Conservation (phyloP, 306 rosid genomes). For the Malus sylvestris region DNA sequence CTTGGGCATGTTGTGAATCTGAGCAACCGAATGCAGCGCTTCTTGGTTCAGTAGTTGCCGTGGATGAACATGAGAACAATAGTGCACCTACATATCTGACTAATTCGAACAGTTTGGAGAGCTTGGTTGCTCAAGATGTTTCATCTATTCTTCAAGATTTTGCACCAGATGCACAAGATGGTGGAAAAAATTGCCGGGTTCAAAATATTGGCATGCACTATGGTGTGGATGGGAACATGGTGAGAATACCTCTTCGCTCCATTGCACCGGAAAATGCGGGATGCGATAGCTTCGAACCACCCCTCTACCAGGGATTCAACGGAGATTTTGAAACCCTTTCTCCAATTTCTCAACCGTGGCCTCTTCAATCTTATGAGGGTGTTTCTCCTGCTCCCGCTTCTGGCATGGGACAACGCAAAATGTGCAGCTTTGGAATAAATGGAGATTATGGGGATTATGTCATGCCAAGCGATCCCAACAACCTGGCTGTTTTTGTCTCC, state of each 20-base stretch:
- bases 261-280: not conserved
- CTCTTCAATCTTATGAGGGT: slow-evolving; percentile 17
- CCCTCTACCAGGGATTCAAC: not conserved
- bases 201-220: slow-evolving; percentile 1
- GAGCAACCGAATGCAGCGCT: not conserved
- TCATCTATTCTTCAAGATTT: slow-evolving; percentile 13
- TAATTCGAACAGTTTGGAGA: slow-evolving; percentile 13
- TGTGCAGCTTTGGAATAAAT: not conserved
- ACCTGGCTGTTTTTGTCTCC: slow-evolving; percentile 6
- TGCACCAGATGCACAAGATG: slow-evolving; percentile 7
- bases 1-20: not conserved
- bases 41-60: slow-evolving; percentile 1
- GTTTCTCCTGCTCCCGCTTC: slow-evolving; percentile 12
- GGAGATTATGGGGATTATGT: slow-evolving; percentile 8
- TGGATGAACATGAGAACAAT: slow-evolving; percentile 9
- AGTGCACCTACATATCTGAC: slow-evolving; percentile 1
- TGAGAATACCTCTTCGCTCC: slow-evolving; percentile 10
- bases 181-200: not conserved
- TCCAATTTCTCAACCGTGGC: slow-evolving; percentile 10
- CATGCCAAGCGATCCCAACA: not conserved
- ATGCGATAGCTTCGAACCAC: not conserved
- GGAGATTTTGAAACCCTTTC: slow-evolving; percentile 11
- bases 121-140: slow-evolving; percentile 22
- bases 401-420: slow-evolving; percentile 4
- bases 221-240: not conserved